Percentiles rank a stretch among this genome's conserved stretches.
Evolutionary conservation across 2,329 filamentous ascomycete species (phyloP).

Genomic region (Leptodontidium sp.): DNA sequence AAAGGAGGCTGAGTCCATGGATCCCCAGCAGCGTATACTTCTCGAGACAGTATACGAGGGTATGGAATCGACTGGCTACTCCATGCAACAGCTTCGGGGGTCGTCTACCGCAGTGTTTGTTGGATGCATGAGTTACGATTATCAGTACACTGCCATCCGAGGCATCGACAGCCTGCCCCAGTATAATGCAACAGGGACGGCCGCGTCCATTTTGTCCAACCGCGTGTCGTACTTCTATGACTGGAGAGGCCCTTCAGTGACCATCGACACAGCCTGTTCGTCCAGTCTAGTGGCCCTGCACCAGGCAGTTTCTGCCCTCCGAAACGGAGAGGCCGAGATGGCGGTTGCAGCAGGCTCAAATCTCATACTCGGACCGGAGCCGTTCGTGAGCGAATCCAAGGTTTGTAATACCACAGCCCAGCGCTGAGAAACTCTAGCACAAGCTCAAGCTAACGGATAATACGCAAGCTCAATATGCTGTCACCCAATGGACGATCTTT

Average conservation of each 20-base stretch:
- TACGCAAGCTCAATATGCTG: slow-evolving; percentile 20
- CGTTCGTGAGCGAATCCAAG: no score
- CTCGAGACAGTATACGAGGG: slow-evolving; percentile 49
- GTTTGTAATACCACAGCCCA: no score
- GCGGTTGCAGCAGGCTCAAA: slow-evolving; percentile 53
- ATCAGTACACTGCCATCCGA: slow-evolving; percentile 51
- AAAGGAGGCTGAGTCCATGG: slow-evolving; percentile 45
- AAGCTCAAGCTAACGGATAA: no score
- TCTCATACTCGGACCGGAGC: slow-evolving; percentile 30
- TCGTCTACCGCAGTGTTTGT: slow-evolving; percentile 55
- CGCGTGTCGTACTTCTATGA: slow-evolving; percentile 63
- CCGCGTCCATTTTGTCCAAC: slow-evolving; percentile 49
- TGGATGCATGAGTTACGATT: slow-evolving; percentile 51
- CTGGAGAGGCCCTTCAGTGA: slow-evolving; percentile 58
- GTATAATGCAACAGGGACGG: background rate
- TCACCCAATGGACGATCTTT: slow-evolving; percentile 35
- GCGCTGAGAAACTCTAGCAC: no score
- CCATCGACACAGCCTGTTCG: slow-evolving; percentile 66
- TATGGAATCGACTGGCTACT: slow-evolving; percentile 42
- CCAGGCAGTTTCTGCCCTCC: slow-evolving; percentile 58
- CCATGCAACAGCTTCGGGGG: background rate
- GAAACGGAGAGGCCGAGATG: slow-evolving; percentile 52
- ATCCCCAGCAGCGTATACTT: slow-evolving; percentile 49
- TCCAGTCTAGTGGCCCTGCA: slow-evolving; percentile 62
- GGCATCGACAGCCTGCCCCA: no score